Evolutionary conservation across 352 stramenopile genomes (phyloP).

Genomic region (Globisporangium heterothallicum): DNA sequence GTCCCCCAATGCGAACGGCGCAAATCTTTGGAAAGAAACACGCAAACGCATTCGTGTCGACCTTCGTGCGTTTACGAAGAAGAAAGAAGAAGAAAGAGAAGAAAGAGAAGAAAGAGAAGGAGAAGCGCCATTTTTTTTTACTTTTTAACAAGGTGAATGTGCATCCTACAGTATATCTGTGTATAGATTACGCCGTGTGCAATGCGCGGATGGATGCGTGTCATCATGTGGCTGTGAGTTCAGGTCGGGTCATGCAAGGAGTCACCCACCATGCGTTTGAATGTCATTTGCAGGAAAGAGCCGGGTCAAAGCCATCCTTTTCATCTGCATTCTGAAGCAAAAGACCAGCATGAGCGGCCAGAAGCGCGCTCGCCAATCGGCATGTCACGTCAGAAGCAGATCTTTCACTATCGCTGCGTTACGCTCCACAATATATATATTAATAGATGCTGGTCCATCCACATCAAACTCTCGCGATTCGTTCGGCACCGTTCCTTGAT

Average conservation of each 20-base stretch:
- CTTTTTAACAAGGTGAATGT: not conserved
- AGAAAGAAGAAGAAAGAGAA: no score
- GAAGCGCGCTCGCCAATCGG: constrained; percentile 4
- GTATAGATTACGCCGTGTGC: no score
- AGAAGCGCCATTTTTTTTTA: not conserved
- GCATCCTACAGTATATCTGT: not conserved
- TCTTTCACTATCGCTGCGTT: not conserved
- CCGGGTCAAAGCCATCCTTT: not conserved
- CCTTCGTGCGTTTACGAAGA: not conserved
- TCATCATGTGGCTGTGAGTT: not conserved
- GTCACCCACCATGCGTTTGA: not conserved
- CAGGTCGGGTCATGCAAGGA: not conserved
- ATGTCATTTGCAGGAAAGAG: not conserved
- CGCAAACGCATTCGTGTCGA: not conserved
- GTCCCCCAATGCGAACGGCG: not conserved
- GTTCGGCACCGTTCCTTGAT: no score
- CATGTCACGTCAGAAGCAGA: no score
- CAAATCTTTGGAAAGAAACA: constrained; percentile 1
- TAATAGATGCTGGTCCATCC: no score
- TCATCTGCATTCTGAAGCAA: constrained; percentile 1
- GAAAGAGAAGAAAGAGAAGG: no score
- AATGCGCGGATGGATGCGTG: not conserved
- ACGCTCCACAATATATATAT: no score
- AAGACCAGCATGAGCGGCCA: not conserved
- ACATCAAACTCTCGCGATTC: no score